Evolutionary conservation across 345 rosid genomes (phyloP).

Genomic region (Moricandia moricandioides): DNA sequence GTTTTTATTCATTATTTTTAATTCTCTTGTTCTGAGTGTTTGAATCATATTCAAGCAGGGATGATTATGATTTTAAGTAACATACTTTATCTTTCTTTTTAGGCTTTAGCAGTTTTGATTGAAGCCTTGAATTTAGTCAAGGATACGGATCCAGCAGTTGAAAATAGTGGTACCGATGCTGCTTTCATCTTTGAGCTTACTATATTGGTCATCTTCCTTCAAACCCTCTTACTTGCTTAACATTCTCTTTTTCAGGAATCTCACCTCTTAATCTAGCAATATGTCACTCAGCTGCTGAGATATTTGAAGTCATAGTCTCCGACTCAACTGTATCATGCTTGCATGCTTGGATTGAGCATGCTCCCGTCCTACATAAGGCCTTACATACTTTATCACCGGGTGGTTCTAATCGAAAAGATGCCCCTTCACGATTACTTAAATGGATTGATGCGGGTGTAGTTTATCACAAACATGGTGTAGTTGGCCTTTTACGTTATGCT

Average conservation of each 20-base stretch:
- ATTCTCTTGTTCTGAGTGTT: too few species aligned
- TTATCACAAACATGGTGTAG: constrained; percentile 85
- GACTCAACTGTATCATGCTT: constrained; percentile 87
- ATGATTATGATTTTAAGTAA: too few species aligned
- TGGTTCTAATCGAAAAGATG: constrained; percentile 92
- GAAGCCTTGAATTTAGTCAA: constrained; percentile 82
- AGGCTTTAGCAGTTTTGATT: constrained; percentile 78
- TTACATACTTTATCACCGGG: constrained; percentile 89
- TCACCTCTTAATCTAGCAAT: constrained; percentile 89
- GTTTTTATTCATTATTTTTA: too few species aligned
- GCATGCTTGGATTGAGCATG: constrained; percentile 87
- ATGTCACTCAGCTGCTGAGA: constrained; percentile 95
- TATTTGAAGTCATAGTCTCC: constrained; percentile 84
- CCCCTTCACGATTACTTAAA: constrained; percentile 85
- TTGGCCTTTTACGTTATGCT: constrained; percentile 89
- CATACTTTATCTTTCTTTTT: constrained; percentile 4
- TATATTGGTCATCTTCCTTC: constrained; percentile 28
- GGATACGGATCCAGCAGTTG: constrained; percentile 69
- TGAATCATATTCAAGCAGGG: too few species aligned
- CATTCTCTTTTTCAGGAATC: constrained; percentile 59
- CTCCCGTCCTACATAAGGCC: constrained; percentile 83
- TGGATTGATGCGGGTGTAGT: constrained; percentile 96
- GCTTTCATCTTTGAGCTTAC: constrained; percentile 18
- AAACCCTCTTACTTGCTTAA: constrained; percentile 30
- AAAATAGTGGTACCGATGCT: constrained; percentile 51